Evolutionary conservation across 2,329 filamentous ascomycete genomes (phyloP), one percentile per base, ranked within the genome.

Genomic region (Xylariaceae sp.): DNA sequence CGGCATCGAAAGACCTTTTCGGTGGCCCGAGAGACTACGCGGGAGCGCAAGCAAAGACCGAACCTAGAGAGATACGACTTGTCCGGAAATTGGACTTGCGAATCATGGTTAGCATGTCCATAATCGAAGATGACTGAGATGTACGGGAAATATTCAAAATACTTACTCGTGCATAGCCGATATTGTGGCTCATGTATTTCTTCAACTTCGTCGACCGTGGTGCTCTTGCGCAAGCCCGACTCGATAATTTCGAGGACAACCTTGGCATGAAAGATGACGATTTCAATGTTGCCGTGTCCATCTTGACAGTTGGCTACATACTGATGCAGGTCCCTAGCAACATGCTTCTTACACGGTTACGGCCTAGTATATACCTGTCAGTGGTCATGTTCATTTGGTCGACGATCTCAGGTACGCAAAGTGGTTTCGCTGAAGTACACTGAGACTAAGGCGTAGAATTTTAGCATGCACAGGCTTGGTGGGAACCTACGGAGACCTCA

Each of bases 141-240:
- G 6, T 26, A 6, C 11, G 6, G 11, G 22, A 26, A 26, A 11
- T 6, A 2, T 18, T 13, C 4, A 13, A 15, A 34, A 13, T 15
- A 3, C 24, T 33, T 16, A 3, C 24, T 8, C 4, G 9, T 30
- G 15, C 12, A 15, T 28, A 60, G 62, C 64, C 65, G 12, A 61
- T 54, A 4, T 52, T 67, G 16, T 71, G 66, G 49, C 30, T 64
- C 6, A 72, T 69, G 64, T 72, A 71, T 47, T 71, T 65, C 54
- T 56, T 71, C 33, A 71, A 68, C 43, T 69, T 69, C 39, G 58
- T 72, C 16, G 70, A 73, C 32, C 61, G 68, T 6, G 72, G 72
- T 42, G 69, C 69, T 19, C 72, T 74, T 39, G 67, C 68, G 0
- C 67, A 70, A 33, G 69, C 69, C 4, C 64, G 69, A 42, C 51